These are phyloP conservation scores for Xylaria sp. DNA, from an alignment of 2,329 filamentous ascomycete genomes.

Conservation along the genomic window DNA sequence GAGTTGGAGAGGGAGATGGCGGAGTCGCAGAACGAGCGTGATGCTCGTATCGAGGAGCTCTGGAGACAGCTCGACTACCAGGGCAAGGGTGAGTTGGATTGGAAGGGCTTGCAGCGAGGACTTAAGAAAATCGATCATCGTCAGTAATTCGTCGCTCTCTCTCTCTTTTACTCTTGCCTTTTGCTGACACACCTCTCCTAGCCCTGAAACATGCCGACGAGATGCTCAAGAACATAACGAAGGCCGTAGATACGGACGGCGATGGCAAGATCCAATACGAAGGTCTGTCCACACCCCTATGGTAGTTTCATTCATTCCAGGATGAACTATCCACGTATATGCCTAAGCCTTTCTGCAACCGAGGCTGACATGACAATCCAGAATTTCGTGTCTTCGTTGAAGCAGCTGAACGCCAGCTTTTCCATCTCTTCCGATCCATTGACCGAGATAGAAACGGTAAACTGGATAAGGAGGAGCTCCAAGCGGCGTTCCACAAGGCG, in stretches of 20 bases:
- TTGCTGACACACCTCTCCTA: slow-evolving; percentile 46
- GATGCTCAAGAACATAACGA: slow-evolving; percentile 82
- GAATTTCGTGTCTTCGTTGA: slow-evolving; percentile 93
- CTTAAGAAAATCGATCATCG: slow-evolving; percentile 91
- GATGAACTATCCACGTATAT: slow-evolving; percentile 13
- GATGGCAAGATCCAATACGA: slow-evolving; percentile 93
- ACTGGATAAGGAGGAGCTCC: slow-evolving; percentile 86
- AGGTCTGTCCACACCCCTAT: slow-evolving; percentile 63
- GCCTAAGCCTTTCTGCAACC: slow-evolving; percentile 1
- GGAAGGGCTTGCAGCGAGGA: slow-evolving; percentile 84
- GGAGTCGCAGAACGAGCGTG: slow-evolving; percentile 81
- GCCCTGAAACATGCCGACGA: slow-evolving; percentile 89
- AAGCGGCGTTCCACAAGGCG: slow-evolving; percentile 78
- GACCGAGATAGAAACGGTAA: slow-evolving; percentile 87
- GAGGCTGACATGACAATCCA: slow-evolving; percentile 51
- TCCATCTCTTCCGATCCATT: slow-evolving; percentile 83
- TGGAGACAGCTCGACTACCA: slow-evolving; percentile 85
- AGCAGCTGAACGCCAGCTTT: slow-evolving; percentile 85
- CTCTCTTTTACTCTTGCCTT: slow-evolving; percentile 12
- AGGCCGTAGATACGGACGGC: slow-evolving; percentile 83
- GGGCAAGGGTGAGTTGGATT: slow-evolving; percentile 81
- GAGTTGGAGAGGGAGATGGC: slow-evolving; percentile 72
- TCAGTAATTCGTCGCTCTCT: slow-evolving; percentile 58
- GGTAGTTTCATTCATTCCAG: slow-evolving; percentile 26
- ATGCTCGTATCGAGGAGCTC: slow-evolving; percentile 82